Base-by-base conservation (phyloP, 75 land plant species). In the Ceratopteris richardii region DNA sequence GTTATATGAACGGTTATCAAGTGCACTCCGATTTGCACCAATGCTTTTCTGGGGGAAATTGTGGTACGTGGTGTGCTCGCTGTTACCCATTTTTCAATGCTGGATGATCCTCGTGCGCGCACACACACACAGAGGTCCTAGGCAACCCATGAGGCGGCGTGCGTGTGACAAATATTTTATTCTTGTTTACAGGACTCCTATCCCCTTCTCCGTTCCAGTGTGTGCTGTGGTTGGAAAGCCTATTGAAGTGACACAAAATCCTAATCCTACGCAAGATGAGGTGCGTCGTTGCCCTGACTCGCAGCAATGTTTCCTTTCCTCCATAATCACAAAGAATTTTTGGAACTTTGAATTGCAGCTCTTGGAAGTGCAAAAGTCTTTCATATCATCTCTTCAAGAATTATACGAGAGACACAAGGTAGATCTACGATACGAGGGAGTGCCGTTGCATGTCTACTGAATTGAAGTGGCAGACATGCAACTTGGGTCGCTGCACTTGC, bases 151-250 rank as follows among this genome's bases (percentile, higher is more conserved):
- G n/a, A n/a, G n/a, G n/a, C n/a, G n/a, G n/a, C n/a, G n/a, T n/a
- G n/a, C n/a, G n/a, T n/a, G n/a, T n/a, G n/a, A n/a, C n/a, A n/a
- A n/a, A n/a, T n/a, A 63, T 10, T 22, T 51, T 66, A 39, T 43
- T 28, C 26, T 62, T 21, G 0, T 9, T 22, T 66, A 60, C 79
- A 92, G 97, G 51, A 63, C 90, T 9, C 97, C 95, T 21, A 54
- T 92, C 31, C 95, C 97, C 1, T 76, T 44, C 28, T 75, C 57
- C 23, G 64, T 54, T 9, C 94, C 88, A 36, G 66, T 92, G 73
- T 72, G 80, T 57, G 82, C 82, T 54, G 90, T 84, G 22, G 96
- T 92, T 16, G 97, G 97, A 25, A 82, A 53, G 62, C 97, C 97
- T 9, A 92, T 92, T 63, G 76, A 80, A 31, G 56, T 89, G 13